Base-by-base conservation (phyloP, 1,284 basidiomycete genomes). In the Cystobasidium sp. region DNA sequence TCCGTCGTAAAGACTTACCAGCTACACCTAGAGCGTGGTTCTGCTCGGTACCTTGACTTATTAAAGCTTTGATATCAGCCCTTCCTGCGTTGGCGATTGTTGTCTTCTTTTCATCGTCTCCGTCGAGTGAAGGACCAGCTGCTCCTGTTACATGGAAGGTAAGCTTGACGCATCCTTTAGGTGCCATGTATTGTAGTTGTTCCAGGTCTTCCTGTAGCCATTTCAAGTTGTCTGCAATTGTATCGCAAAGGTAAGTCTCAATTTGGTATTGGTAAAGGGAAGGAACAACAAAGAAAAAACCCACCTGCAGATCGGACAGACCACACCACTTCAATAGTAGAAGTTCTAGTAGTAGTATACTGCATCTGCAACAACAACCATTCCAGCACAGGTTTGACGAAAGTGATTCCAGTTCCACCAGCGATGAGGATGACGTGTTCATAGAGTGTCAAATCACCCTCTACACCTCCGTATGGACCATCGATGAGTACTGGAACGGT, bases 381-480 rank as follows among this genome's bases (percentile, higher is more conserved):
- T 37, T 78, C 74, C 18, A 77, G 49, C 2, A 77, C n/a, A 0
- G 78, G 71, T 5, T 73, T 74, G 18, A 65, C 65, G 58, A 77
- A 76, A 1, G 69, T 78, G 77, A 72, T 70, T 77, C 84, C 84
- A n/a, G 78, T 82, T 0, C 84, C 84, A 14, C 84, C 84, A 9
- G 81, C 84, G 12, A 85, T 75, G 1, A 85, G 77, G 14, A 83
- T 71, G 10, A 84, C 81, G 2, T 78, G 71, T 55, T 84, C 82
- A 55, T 82, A 83, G 0, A 76, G 75, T 41, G 78, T 68, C 47
- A 84, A 63, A n/a, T 80, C 77, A 2, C 78, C 80, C 59, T 80
- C 78, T 16, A 83, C 64, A 1, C 83, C 83, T 22, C 83, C 83
- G 71, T 85, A 85, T 14, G 84, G 84, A 0, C 84, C 84, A 68